A percentile compares a stretch with the other conserved stretches of the same genome.
Conservation (phyloP, 441 rosid genomes). For the Geranium incanum region DNA sequence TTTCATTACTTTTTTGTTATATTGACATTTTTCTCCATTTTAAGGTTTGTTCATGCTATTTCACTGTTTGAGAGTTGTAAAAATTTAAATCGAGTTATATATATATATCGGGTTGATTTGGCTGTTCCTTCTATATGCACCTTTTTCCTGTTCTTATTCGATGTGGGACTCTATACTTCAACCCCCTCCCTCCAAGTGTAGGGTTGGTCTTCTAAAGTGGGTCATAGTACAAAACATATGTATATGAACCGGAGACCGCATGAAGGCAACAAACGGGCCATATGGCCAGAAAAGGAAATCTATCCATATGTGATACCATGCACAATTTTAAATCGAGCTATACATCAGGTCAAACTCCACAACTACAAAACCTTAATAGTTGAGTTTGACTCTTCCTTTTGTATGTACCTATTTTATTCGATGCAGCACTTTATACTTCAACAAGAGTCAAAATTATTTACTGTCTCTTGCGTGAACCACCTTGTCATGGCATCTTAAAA, state of each 20-base stretch:
- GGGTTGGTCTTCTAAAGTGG: too few species aligned
- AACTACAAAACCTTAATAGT: background rate
- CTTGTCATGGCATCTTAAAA: background rate
- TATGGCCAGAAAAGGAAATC: too few species aligned
- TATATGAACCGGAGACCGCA: too few species aligned
- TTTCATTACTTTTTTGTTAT: background rate
- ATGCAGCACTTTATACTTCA: too few species aligned
- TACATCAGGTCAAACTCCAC: background rate
- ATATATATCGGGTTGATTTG: too few species aligned
- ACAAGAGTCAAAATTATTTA: background rate
- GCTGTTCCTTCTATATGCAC: too few species aligned
- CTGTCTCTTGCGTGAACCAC: background rate
- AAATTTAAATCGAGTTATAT: background rate
- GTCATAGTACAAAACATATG: too few species aligned
- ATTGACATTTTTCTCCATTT: background rate
- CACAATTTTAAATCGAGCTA: background rate
- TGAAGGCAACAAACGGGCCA: too few species aligned
- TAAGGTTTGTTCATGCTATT: background rate
- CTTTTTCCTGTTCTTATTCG: too few species aligned
- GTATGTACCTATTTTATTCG: background rate
- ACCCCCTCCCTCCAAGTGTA: too few species aligned
- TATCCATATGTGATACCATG: too few species aligned
- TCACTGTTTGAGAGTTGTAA: background rate
- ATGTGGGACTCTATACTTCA: too few species aligned
- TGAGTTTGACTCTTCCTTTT: background rate